Base-by-base conservation (phyloP, 306 rosid genomes). In the Medicago ruthenica region DNA sequence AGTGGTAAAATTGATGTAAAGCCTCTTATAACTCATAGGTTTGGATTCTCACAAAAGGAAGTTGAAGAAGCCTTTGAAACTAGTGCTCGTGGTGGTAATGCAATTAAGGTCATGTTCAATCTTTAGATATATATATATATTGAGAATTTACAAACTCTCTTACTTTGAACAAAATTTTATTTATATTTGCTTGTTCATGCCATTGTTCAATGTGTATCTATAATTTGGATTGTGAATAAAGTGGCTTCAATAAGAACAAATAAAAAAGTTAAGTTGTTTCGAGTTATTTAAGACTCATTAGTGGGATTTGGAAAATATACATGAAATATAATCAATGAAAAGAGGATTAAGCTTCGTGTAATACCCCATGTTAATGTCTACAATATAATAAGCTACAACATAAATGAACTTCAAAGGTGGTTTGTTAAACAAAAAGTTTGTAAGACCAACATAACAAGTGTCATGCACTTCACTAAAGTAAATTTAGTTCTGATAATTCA, bases 51-150 rank as follows among this genome's bases (percentile, higher is more conserved):
- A 17, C 96, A 89, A 34, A 84, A 71, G 80, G 98, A 95, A 80
- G 89, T 92, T 42, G 98, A 89, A 86, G 93, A 90, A 41, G 97
- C 96, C 10, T 95, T 94, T 62, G 97, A 89, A 84, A 91, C 96
- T 14, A 94, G 97, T 80, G 98, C 98, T 69, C 81, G 92, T 57
- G 98, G 98, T 18, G 97, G 97, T 65, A 81, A 75, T 62, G 97
- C 98, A 48, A 94, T 92, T 39, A 94, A 94, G 85, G 98, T 92
- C 78, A 94, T 94, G 98, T 94, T 94, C 85, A 94, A 92, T 81
- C 87, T 94, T 41, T 90, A 81, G 80, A 76, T 3, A 21, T 6
- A n/a, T 59, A 48, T 24, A 24, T 47, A 48, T 1, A 5, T 15
- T 68, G 34, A 6, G 1, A 59, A 22, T 37, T 65, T 44, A 10